These are phyloP conservation scores for Globisporangium nagaii DNA, from an alignment of 352 stramenopile genomes.

Conservation along the genomic window DNA sequence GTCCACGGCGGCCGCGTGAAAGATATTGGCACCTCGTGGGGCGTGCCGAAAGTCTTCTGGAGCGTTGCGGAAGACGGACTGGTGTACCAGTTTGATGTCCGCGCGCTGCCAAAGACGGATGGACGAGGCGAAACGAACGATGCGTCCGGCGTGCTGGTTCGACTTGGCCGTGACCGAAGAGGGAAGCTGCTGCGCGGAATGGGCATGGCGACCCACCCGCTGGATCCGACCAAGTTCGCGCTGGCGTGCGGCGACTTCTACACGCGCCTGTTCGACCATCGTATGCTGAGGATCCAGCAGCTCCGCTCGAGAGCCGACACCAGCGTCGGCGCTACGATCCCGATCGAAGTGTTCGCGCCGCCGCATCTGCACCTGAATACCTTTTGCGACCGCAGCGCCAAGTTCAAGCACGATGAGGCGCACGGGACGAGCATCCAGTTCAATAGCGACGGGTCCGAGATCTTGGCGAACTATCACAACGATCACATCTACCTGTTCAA, in stretches of 20 bases:
- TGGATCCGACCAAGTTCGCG: constrained; percentile 66
- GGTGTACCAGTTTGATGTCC: constrained; percentile 81
- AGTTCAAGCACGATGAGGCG: constrained; percentile 41
- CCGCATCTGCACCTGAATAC: constrained; percentile 73
- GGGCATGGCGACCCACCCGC: constrained; percentile 63
- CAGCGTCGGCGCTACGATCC: constrained; percentile 29
- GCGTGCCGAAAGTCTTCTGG: constrained; percentile 79
- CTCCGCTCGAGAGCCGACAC: constrained; percentile 14
- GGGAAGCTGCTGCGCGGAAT: constrained; percentile 50
- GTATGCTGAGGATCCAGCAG: constrained; percentile 62
- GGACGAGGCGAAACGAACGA: constrained; percentile 25
- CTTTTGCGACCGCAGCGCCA: constrained; percentile 28
- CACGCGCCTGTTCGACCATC: constrained; percentile 68
- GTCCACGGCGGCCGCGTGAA: constrained; percentile 79
- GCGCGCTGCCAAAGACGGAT: constrained; percentile 37
- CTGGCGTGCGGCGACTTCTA: constrained; percentile 79
- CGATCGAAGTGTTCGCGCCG: constrained; percentile 61
- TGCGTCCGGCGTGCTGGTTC: constrained; percentile 53
- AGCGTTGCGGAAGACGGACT: constrained; percentile 80
- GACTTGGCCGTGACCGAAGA: constrained; percentile 49
- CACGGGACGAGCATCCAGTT: constrained; percentile 83
- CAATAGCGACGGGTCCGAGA: constrained; percentile 52
- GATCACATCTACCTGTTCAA: constrained; percentile 84
- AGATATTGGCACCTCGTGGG: constrained; percentile 61
- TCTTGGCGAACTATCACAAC: constrained; percentile 82